Base-by-base conservation (phyloP, 352 stramenopile species). In the Saprolegnia diclina region DNA sequence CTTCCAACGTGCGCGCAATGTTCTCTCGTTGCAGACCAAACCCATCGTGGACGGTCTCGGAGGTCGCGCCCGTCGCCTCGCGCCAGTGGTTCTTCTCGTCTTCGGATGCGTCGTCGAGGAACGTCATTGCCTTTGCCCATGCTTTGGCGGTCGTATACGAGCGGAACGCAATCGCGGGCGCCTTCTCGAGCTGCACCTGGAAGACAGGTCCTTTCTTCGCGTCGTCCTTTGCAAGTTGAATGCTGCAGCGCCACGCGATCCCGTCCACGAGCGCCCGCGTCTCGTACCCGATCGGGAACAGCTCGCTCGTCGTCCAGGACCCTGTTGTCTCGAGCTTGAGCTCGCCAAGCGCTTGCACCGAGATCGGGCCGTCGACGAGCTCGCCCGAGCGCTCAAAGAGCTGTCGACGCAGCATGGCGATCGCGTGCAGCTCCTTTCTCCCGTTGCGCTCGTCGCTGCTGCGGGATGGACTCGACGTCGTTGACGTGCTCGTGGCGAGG, bases 151-250 rank as follows among this genome's bases (percentile, higher is more conserved):
- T 74, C 32, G 89, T 80, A 40, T 91, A 90, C 32, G 82, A 91
- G 29, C 83, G 81, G 65, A 94, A 94, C 4, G 86, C 76, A n/a
- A 91, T 79, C 21, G 82, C 80, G 73, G 79, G 48, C 53, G 78
- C 83, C 9, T 79, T 77, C 38, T 79, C 78, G 0, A 90, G 65
- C 64, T 85, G 75, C 9, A 94, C 84, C 22, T 88, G 76, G 59
- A 94, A 94, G 42, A 91, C 87, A 13, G 86, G 86, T 0, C 79
- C 81, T 19, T 90, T 90, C 42, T 90, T 89, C 56, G 89, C 87
- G 72, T 87, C 87, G 52, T 84, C 82, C 37, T 89, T 79, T 4
- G 88, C 77, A 64, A 90, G 40, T 10, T 68, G 38, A 22, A 68
- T 68, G 40, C 26, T 24, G 26, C 19, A 57, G 22, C 4, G 57